phyloP scores from a whole-genome alignment of 2,329 filamentous ascomycete genomes.

The Aspergillus caelatus region DNA sequence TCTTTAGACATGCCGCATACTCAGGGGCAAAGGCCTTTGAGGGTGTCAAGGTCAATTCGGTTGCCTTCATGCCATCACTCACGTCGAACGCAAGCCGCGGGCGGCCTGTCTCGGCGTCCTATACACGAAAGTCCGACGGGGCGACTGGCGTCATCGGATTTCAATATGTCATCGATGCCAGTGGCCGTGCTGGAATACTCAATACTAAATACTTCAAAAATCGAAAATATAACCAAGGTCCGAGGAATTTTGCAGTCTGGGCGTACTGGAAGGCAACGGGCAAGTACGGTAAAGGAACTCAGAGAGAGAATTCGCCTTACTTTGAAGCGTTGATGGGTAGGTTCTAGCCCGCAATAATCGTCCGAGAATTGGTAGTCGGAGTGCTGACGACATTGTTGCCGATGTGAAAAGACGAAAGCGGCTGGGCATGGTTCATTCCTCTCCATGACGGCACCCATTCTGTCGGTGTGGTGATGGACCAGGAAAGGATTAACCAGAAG shows the following conservation, averaged over 20 bases:
- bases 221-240: constrained; percentile 48
- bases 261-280: constrained; percentile 48
- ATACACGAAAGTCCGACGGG: constrained; percentile 6
- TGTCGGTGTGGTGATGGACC: constrained; percentile 6
- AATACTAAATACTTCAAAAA: constrained; percentile 56
- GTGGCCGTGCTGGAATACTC: constrained; percentile 48
- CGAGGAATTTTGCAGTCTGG: constrained; percentile 56
- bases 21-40: constrained; percentile 23
- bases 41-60: background rate
- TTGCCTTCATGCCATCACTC: background rate
- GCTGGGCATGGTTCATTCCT: constrained; percentile 58
- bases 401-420: constrained; percentile 43
- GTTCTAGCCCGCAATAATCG: background rate
- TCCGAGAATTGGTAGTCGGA: too few relatives aligned
- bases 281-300: background rate
- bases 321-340: background rate
- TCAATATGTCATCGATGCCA: constrained; percentile 54
- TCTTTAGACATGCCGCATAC: constrained; percentile 32
- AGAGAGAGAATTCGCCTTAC: background rate
- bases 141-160: constrained; percentile 29
- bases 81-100: background rate
- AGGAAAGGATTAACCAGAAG: background rate
- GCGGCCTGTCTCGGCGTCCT: constrained; percentile 4
- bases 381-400: background rate
- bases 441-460: constrained; percentile 47